Evolutionary conservation across 345 rosid genomes (phyloP), one percentile per base, ranked within the genome.

Genomic region (Rhodamnia rubescens): DNA sequence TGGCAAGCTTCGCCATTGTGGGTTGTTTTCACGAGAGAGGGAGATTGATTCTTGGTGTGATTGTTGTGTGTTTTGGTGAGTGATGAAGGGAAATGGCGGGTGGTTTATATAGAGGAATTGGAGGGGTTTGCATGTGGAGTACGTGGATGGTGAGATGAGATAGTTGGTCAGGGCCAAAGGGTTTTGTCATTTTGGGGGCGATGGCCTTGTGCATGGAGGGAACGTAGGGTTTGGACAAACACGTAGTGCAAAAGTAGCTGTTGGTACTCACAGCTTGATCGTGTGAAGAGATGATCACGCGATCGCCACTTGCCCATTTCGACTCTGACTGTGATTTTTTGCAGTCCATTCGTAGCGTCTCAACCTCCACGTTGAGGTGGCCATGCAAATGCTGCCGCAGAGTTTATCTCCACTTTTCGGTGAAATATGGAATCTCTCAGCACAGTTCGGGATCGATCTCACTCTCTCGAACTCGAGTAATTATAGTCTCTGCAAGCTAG

Each of bases 1-100:
- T 83, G 1, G 82, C 52, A 54, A 86, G 74, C 86, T 89, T 90
- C 10, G 85, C 88, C 90, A 90, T 89, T 14, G 78, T 49, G 83
- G 61, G 59, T 58, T 18, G 4, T 57, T 4, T 57, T 4, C 42
- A 24, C 40, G 18, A 1, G 36, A 1, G n/a, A 26, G 55, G 24
- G 50, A 27, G 5, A 32, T 61, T 50, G 74, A 61, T 16, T 24
- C 49, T 24, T 26, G 83, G 29, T 69, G 49, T 85, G 36, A 44
- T 6, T 69, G 80, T 18, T 8, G 3, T 69, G 80, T 69, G 80
- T 36, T 69, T 21, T 9, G 78, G 80, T 58, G 55, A 42, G 44
- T 42, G 44, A 42, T 6, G 44, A 42, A 42, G 44, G 44, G 44
- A 42, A 42, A 42, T 42, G 44, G 44, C 44, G 44, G 44, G 44